Evolutionary conservation across 441 rosid genomes (phyloP).

Genomic region (Sinapis alba): DNA sequence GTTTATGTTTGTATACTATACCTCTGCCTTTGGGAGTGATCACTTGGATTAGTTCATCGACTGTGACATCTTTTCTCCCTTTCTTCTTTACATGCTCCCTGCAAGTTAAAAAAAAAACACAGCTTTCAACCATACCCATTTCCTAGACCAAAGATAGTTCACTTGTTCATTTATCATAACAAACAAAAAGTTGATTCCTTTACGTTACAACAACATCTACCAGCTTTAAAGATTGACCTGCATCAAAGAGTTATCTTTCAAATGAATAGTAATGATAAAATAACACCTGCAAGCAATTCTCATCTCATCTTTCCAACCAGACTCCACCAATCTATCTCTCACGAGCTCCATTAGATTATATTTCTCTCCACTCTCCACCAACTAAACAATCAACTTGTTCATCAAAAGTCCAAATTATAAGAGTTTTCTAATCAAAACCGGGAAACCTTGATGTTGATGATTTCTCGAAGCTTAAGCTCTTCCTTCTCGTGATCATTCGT

Average conservation of each 20-base stretch:
- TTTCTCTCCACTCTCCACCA: slow-evolving; percentile 88
- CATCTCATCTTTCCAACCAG: slow-evolving; percentile 97
- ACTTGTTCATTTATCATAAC: not conserved
- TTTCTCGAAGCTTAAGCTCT: slow-evolving; percentile 67
- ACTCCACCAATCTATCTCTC: slow-evolving; percentile 81
- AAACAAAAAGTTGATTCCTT: not conserved
- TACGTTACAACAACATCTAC: not conserved
- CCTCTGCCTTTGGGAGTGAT: slow-evolving; percentile 93
- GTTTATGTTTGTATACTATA: not conserved
- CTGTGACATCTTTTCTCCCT: slow-evolving; percentile 77
- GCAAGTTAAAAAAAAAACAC: not conserved
- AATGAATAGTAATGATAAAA: not conserved
- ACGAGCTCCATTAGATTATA: slow-evolving; percentile 81
- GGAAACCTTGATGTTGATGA: slow-evolving; percentile 72
- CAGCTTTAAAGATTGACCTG: not conserved
- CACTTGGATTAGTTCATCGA: slow-evolving; percentile 76
- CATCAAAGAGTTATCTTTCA: not conserved
- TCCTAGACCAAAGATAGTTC: not conserved
- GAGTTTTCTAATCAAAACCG: no score
- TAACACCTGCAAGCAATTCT: slow-evolving; percentile 60
- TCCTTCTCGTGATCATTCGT: slow-evolving; percentile 41
- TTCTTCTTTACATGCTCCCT: slow-evolving; percentile 80
- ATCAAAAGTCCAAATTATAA: not conserved
- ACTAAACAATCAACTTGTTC: slow-evolving; percentile 36
- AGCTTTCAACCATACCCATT: slow-evolving; percentile 9